Percentiles rank a stretch among this genome's conserved stretches.
Evolutionary conservation across 1,284 basidiomycete genomes (phyloP).

Genomic region (Schizopora paradoxa): DNA sequence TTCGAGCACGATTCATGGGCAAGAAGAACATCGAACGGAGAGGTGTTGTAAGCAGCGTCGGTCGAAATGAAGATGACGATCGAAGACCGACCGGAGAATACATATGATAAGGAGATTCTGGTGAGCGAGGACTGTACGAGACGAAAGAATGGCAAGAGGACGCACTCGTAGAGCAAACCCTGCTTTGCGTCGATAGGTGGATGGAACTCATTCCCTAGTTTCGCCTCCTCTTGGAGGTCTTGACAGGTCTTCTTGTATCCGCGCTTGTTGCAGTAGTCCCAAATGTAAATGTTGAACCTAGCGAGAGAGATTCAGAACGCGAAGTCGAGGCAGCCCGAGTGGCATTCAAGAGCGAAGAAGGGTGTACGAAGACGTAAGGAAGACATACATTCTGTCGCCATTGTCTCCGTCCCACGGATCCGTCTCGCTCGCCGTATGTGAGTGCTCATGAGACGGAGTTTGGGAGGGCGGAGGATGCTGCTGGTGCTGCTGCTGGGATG

Average conservation of each 20-base stretch:
- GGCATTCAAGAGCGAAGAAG: conserved; percentile 4
- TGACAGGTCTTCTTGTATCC: conserved; percentile 65
- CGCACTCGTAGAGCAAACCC: conserved; percentile 76
- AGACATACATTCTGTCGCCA: conserved; percentile 47
- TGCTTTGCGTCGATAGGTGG: conserved; percentile 78
- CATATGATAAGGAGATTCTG: too few species aligned
- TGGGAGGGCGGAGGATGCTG: conserved; percentile 3
- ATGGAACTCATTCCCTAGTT: conserved; percentile 48
- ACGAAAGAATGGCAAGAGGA: conserved; percentile 21
- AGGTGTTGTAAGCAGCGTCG: too few species aligned
- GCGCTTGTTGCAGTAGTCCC: conserved; percentile 75
- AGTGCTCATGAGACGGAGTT: conserved; percentile 2
- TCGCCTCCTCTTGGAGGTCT: conserved; percentile 59
- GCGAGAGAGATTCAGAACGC: conserved; percentile 12
- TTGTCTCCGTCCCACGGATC: conserved; percentile 42
- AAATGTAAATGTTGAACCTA: conserved; percentile 86
- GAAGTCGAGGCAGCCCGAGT: background rate
- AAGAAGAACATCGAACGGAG: too few species aligned
- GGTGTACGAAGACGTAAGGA: conserved; percentile 15
- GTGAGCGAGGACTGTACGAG: background rate
- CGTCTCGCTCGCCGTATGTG: background rate
- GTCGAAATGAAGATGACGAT: too few species aligned
- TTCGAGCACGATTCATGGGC: too few species aligned
- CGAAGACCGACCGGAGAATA: too few species aligned
- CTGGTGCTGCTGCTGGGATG: conserved; percentile 11